Base-by-base conservation (phyloP, 352 stramenopile genomes). In the Lagenidium giganteum region DNA sequence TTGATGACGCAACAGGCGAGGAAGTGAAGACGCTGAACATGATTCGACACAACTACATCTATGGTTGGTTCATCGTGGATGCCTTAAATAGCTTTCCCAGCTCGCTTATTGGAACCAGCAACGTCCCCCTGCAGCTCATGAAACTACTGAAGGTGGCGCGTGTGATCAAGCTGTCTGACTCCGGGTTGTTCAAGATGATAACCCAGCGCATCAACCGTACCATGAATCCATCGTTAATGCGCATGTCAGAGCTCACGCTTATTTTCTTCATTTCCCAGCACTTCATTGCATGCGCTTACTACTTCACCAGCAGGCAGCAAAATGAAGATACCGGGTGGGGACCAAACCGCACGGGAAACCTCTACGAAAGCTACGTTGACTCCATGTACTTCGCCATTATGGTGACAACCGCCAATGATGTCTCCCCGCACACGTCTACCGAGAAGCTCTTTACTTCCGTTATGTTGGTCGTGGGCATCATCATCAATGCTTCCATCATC, bases 401-500 rank as follows among this genome's bases (percentile, higher is more conserved):
- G 67, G 69, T 83, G 27, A 81, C 70, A 0, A 83, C 67, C 5
- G 70, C 65, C 20, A 84, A 83, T 46, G 70, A 85, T 29, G 65
- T 83, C 17, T 68, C 56, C n/a, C 71, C 70, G 11, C 71, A 54
- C 4, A 82, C 58, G 11, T 54, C 64, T 2, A 71, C 60, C 16
- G 70, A 85, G 47, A 79, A 82, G 45, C 36, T 85, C 8, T 80
- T 80, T 27, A 82, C 71, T 1, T 73, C 64, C 3, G 43, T 84
- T 14, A 86, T 87, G 68, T 61, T 87, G n/a, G 74, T 84, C 32
- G 56, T 91, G 20, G 78, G 73, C 4, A 84, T 91, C 29, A 63
- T 84, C 1, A 80, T 87, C 54, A 91, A 91, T 52, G 75, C 74
- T 37, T 82, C 64, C 38, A 91, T 88, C 50, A 87, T 91, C 23